Conservation (phyloP, 768 basidiomycete species). For the Pleurotus salmoneostramineus region DNA sequence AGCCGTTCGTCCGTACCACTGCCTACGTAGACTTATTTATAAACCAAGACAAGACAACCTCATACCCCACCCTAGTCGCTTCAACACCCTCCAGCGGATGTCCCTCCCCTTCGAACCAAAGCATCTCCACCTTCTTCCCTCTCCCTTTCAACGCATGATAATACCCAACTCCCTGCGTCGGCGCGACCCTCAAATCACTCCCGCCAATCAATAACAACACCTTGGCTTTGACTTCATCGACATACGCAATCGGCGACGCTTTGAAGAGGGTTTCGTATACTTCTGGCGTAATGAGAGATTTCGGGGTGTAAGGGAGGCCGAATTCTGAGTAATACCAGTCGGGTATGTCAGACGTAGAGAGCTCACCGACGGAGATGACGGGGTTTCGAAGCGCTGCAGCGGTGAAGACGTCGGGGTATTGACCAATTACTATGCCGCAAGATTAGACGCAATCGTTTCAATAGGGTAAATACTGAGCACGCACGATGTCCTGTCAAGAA, state of each 20-base stretch:
- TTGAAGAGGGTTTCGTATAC: constrained; percentile 38
- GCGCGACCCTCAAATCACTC: constrained; percentile 58
- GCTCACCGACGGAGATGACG: constrained; percentile 58
- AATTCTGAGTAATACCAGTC: constrained; percentile 62
- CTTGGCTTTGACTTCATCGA: constrained; percentile 45
- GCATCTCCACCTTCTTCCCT: constrained; percentile 45
- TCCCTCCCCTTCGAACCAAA: constrained; percentile 56
- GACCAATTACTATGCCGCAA: constrained; percentile 50
- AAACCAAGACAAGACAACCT: constrained; percentile 52
- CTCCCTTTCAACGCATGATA: constrained; percentile 62
- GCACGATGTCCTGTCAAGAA: constrained; percentile 57
- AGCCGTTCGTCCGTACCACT: too few relatives aligned
- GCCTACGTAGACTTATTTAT: background rate
- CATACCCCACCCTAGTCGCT: constrained; percentile 47
- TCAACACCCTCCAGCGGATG: constrained; percentile 67
- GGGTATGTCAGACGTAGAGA: constrained; percentile 58
- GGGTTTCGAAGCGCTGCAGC: constrained; percentile 68
- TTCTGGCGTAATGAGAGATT: constrained; percentile 39
- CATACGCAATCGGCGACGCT: constrained; percentile 54
- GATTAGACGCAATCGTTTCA: too few relatives aligned
- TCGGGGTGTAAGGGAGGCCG: constrained; percentile 4
- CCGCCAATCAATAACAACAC: constrained; percentile 60
- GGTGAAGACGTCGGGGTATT: constrained; percentile 55
- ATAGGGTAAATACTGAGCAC: constrained; percentile 15
- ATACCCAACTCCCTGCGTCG: constrained; percentile 56